phyloP scores from a whole-genome alignment of 2,329 filamentous ascomycete species.

The Aspergillus brasiliensis region DNA sequence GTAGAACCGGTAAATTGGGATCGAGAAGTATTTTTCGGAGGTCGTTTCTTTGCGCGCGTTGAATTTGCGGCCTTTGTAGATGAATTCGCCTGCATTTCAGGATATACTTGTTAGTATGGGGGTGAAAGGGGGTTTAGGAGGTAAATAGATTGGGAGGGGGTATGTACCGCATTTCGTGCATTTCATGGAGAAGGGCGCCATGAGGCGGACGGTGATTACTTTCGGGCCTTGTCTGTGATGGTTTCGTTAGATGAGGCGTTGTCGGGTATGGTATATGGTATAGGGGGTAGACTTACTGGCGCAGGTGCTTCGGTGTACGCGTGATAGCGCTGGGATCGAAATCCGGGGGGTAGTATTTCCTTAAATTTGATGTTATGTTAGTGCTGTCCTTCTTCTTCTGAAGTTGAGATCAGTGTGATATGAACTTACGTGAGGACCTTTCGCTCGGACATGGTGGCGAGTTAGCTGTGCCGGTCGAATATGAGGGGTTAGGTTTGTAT shows the following conservation, averaged over 20 bases:
- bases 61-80: conserved; percentile 93
- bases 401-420: neutral
- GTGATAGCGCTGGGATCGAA: conserved; percentile 86
- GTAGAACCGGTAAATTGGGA: conserved; percentile 87
- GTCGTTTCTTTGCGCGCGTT: conserved; percentile 93
- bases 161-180: conserved; percentile 54
- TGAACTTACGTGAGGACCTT: conserved; percentile 8
- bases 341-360: conserved; percentile 65
- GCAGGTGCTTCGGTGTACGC: conserved; percentile 60
- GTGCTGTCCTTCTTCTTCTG: neutral
- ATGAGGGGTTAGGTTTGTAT: neutral
- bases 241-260: neutral
- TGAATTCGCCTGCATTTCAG: conserved; percentile 65
- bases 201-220: conserved; percentile 82
- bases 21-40: conserved; percentile 84
- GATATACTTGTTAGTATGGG: neutral
- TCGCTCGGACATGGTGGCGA: conserved; percentile 71
- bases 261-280: neutral
- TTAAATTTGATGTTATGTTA: conserved; percentile 18
- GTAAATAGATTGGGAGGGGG: no score
- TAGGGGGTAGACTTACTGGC: conserved; percentile 35
- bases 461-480: neutral
- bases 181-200: conserved; percentile 84
- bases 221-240: conserved; percentile 64
- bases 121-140: neutral